These are phyloP conservation scores for Priceomyces haplophilus DNA, from an alignment of 805 yeast genomes.

Conservation along the genomic window DNA sequence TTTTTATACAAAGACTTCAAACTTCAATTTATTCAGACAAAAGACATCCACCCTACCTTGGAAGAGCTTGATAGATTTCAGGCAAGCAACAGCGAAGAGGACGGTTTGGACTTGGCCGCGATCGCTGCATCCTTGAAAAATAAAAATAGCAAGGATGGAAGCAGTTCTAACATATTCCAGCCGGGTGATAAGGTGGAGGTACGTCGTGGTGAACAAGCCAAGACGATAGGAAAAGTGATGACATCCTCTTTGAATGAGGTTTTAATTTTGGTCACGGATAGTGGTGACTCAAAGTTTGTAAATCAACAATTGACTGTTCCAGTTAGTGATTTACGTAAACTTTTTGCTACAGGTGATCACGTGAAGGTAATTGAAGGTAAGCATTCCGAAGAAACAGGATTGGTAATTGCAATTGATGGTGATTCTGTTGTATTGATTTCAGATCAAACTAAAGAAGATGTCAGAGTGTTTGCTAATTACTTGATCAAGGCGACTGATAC, in stretches of 20 bases:
- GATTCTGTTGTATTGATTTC: constrained; percentile 88
- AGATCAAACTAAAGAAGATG: constrained; percentile 83
- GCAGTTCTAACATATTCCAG: constrained; percentile 55
- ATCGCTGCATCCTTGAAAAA: constrained; percentile 83
- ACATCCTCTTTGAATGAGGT: constrained; percentile 59
- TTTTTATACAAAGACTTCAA: constrained; percentile 83
- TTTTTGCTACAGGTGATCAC: constrained; percentile 89
- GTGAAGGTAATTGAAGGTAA: constrained; percentile 90
- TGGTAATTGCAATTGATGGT: constrained; percentile 76
- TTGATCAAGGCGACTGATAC: constrained; percentile 90
- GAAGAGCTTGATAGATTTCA: constrained; percentile 85
- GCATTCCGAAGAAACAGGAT: constrained; percentile 90
- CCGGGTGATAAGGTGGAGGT: constrained; percentile 95
- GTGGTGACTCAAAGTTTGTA: constrained; percentile 54
- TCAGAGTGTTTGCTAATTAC: constrained; percentile 90
- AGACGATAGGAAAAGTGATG: constrained; percentile 75
- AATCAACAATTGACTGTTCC: constrained; percentile 77
- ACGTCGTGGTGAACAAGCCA: constrained; percentile 89
- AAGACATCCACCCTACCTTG: constrained; percentile 78
- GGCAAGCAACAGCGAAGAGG: constrained; percentile 69
- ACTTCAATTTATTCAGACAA: constrained; percentile 75
- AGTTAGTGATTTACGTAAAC: constrained; percentile 73
- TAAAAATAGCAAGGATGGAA: constrained; percentile 25
- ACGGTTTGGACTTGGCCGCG: constrained; percentile 80
- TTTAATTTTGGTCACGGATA: constrained; percentile 47